Base-by-base conservation (phyloP, 2,329 filamentous ascomycete genomes). In the Parastagonospora nodorum region DNA sequence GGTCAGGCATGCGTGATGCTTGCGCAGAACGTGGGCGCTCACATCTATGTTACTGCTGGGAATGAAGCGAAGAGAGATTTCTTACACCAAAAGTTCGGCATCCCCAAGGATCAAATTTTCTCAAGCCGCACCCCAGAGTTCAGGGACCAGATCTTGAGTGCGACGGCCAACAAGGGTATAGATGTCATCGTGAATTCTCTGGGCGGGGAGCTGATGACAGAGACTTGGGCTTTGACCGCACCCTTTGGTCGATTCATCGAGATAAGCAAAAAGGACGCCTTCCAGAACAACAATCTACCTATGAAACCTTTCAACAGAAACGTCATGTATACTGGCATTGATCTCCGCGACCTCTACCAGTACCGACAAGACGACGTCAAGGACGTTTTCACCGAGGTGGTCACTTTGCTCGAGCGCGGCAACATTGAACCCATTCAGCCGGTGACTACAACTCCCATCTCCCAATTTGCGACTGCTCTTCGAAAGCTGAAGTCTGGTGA, bases 191-290 rank as follows among this genome's bases (percentile, higher is more conserved):
- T 72, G 37, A 72, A 72, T 51, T 35, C 24, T 6, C 28, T 52
- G 8, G 42, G 54, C 16, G 68, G 66, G 3, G 55, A 66, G n/a
- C 33, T 52, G 3, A 50, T 70, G 8, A 48, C 51, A 14, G 71
- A 71, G 0, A 77, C 73, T 0, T 82, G 77, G 78, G 56, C 71
- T 7, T 78, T 75, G 32, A 65, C 81, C 2, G 78, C 78, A 1
- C 32, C 49, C 27, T 52, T 43, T 28, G 58, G 58, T 11, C 42
- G 41, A 12, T 47, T 57, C 19, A 39, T 57, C 11, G 55, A 60
- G 14, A 57, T 60, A 16, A 55, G 57, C 6, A 55, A 58, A 28
- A 45, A 46, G 12, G 57, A 62, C 12, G 46, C 60, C 12, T 40
- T 35, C 6, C 14, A 38, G 12, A 61, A 61, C 30, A 50, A 45